These are phyloP conservation scores for Claviceps purpurea DNA, from an alignment of 2,329 filamentous ascomycete genomes.

Conservation along the genomic window DNA sequence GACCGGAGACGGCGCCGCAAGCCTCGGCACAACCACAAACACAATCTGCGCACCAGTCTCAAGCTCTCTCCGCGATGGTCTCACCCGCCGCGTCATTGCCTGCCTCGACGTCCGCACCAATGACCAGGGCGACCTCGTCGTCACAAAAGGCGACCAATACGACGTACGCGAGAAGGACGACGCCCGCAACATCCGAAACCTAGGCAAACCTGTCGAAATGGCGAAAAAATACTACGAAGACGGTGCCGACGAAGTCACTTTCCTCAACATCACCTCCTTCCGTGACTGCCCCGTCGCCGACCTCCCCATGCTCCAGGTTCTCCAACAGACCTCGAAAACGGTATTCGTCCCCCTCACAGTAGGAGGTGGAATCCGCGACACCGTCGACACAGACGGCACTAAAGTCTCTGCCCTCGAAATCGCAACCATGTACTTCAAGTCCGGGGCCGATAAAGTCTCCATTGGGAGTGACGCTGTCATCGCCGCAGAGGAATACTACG, in stretches of 20 bases:
- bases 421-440: slow-evolving; percentile 94
- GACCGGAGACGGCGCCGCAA: slow-evolving; percentile 48
- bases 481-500: slow-evolving; percentile 84
- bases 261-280: slow-evolving; percentile 97
- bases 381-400: slow-evolving; percentile 75
- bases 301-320: slow-evolving; percentile 88
- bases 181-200: slow-evolving; percentile 61
- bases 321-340: slow-evolving; percentile 72
- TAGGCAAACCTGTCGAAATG: slow-evolving; percentile 94
- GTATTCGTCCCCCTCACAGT: slow-evolving; percentile 95
- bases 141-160: slow-evolving; percentile 98
- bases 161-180: slow-evolving; percentile 82
- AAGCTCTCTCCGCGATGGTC: slow-evolving; percentile 39
- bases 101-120: slow-evolving; percentile 94
- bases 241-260: slow-evolving; percentile 92
- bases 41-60: slow-evolving; percentile 3
- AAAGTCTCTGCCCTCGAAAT: slow-evolving; percentile 83
- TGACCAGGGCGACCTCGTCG: slow-evolving; percentile 85
- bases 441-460: slow-evolving; percentile 91
- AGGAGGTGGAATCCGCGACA: slow-evolving; percentile 89
- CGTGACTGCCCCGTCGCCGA: slow-evolving; percentile 87
- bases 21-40: slow-evolving; percentile 22
- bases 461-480: slow-evolving; percentile 91
- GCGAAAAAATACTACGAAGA: slow-evolving; percentile 89
- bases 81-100: slow-evolving; percentile 89